Percentiles rank a stretch among this genome's conserved stretches.
Evolutionary conservation across 805 yeast species (phyloP).

Genomic region (Candida krabiensis): DNA sequence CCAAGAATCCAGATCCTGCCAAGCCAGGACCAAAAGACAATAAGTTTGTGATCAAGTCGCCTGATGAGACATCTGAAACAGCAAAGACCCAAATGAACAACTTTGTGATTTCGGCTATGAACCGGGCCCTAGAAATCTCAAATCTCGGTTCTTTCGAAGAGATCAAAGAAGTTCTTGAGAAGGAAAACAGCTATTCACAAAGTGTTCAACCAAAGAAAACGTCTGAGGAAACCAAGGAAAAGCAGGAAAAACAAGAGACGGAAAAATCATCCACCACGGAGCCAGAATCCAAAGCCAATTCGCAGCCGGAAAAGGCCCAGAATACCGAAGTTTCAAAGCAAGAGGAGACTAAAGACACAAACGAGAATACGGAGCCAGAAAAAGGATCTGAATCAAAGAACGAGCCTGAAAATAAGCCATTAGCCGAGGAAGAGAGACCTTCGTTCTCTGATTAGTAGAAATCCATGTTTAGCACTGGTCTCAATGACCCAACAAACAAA

Average conservation of each 20-base stretch:
- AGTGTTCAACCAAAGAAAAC: neutral
- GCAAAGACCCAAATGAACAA: neutral
- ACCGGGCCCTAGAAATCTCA: neutral
- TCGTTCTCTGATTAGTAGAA: too few species aligned
- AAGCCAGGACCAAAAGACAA: neutral
- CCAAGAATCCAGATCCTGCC: neutral
- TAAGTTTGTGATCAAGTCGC: neutral
- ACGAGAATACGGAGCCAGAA: too few species aligned
- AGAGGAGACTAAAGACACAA: too few species aligned
- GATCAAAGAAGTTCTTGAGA: slow-evolving; percentile 2
- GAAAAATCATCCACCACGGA: too few species aligned
- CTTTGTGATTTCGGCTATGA: neutral
- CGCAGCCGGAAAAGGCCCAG: too few species aligned
- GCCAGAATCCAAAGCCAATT: too few species aligned
- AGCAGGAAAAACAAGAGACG: neutral
- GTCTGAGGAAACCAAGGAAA: neutral
- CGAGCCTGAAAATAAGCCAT: too few species aligned
- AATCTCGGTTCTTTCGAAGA: neutral
- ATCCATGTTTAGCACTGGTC: too few species aligned
- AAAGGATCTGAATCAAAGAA: too few species aligned
- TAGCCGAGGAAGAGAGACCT: too few species aligned
- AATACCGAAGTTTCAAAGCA: too few species aligned
- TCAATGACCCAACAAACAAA: too few species aligned
- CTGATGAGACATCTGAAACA: slow-evolving; percentile 4
- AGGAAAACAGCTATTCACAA: slow-evolving; percentile 1